Percentiles rank a stretch among this genome's conserved stretches.
phyloP scores from a whole-genome alignment of 2,329 filamentous ascomycete species.

The Aphanocladium album region DNA sequence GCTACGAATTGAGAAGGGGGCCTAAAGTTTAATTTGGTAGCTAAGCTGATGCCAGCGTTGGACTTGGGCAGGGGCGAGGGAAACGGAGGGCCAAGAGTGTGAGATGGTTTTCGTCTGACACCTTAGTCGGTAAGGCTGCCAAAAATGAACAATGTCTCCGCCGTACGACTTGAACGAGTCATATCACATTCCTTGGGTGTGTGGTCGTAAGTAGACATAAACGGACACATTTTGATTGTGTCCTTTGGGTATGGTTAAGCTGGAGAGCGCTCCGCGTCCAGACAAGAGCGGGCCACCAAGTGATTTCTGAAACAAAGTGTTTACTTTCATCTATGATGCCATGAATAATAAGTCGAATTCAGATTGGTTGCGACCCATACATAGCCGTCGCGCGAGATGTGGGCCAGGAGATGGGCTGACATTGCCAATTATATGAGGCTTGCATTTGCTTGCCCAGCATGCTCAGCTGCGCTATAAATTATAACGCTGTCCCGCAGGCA shows the following conservation, averaged over 20 bases:
- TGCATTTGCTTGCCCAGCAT: neutral
- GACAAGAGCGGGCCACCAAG: neutral
- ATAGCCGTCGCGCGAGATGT: no score
- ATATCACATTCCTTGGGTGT: neutral
- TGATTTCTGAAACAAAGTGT: neutral
- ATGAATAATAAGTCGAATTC: neutral
- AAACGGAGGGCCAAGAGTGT: neutral
- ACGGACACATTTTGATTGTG: neutral
- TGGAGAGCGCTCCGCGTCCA: neutral
- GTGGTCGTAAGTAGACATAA: neutral
- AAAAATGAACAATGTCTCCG: neutral
- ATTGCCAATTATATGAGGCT: neutral
- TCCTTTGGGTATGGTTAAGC: neutral
- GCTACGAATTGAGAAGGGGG: neutral
- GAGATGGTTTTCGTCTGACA: neutral
- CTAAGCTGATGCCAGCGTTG: neutral
- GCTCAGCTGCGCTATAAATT: neutral
- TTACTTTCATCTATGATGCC: no score
- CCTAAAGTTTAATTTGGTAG: neutral
- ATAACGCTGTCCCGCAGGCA: neutral
- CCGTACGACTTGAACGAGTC: neutral
- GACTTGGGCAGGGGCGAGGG: neutral
- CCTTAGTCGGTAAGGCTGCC: neutral
- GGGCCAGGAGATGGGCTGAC: neutral
- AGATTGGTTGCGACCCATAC: no score